Conservation (phyloP, 2,329 filamentous ascomycete species). For the Nannizziopsis arthrosporioides region DNA sequence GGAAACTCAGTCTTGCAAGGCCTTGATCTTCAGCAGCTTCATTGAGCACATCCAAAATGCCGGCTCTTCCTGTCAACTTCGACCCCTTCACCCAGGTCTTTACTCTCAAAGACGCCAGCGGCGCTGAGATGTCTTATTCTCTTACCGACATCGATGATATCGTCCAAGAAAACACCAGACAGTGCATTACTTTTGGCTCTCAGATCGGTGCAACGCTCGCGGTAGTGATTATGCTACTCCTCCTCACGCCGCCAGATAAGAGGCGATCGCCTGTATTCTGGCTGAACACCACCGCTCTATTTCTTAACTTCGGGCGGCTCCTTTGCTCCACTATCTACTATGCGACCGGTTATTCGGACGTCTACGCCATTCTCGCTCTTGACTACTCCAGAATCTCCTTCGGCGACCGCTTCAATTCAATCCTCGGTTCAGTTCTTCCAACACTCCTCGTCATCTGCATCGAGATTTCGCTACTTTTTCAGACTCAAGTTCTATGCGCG, state of each 20-base stretch:
- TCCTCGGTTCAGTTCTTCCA: constrained; percentile 40
- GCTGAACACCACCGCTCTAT: constrained; percentile 52
- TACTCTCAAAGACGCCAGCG: constrained; percentile 37
- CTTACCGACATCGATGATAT: constrained; percentile 37
- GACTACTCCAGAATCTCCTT: constrained; percentile 44
- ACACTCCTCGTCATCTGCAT: constrained; percentile 45
- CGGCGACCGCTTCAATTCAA: constrained; percentile 36
- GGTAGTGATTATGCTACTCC: constrained; percentile 53
- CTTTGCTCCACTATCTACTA: constrained; percentile 41
- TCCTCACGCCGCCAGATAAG: constrained; percentile 56
- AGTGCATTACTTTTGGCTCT: constrained; percentile 53
- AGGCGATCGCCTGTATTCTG: constrained; percentile 52
- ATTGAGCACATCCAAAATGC: background rate
- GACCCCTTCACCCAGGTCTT: constrained; percentile 44
- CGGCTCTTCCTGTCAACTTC: constrained; percentile 26
- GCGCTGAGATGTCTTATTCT: constrained; percentile 30
- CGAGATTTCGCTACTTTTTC: constrained; percentile 49
- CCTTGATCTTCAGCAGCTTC: background rate
- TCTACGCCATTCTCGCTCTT: constrained; percentile 48
- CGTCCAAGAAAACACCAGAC: constrained; percentile 37
- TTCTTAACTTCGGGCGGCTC: constrained; percentile 48
- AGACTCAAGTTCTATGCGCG: constrained; percentile 51
- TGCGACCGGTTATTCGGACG: constrained; percentile 48
- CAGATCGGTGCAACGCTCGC: constrained; percentile 59
- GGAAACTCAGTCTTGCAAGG: too few species aligned